Conservation (phyloP, 345 rosid species). For the Eucalyptus regnans region DNA sequence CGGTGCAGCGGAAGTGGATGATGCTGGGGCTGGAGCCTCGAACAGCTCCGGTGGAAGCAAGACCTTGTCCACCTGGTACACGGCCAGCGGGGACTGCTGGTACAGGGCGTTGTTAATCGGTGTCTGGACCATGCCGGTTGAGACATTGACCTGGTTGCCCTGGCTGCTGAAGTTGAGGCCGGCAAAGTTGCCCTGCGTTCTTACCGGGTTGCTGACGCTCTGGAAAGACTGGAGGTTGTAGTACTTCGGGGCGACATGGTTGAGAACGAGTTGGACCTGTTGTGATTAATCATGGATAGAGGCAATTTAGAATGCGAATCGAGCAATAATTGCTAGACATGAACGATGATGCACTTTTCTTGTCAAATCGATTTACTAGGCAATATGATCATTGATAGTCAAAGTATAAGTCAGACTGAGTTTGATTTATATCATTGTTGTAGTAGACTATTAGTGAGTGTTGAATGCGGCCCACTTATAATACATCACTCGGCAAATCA, state of each 20-base stretch:
- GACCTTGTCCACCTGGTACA: constrained; percentile 76
- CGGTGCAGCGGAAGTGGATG: constrained; percentile 18
- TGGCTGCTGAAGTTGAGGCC: constrained; percentile 66
- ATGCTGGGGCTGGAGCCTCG: constrained; percentile 22
- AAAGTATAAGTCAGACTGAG: background rate
- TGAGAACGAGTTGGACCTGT: constrained; percentile 40
- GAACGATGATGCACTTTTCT: background rate
- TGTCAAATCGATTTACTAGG: background rate
- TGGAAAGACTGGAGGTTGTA: constrained; percentile 39
- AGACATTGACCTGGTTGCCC: constrained; percentile 72
- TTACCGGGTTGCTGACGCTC: constrained; percentile 65
- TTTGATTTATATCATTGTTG: background rate
- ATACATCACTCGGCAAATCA: background rate
- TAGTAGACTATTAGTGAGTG: background rate
- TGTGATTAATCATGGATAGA: background rate
- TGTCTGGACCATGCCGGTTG: constrained; percentile 52
- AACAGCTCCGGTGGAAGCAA: constrained; percentile 55
- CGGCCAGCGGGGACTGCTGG: constrained; percentile 42
- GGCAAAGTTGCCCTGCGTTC: constrained; percentile 43
- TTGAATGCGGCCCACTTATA: background rate
- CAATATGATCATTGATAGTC: background rate
- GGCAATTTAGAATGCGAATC: background rate
- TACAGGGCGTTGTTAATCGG: constrained; percentile 49
- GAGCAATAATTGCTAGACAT: background rate
- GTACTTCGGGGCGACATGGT: constrained; percentile 50